Conservation (phyloP, 345 rosid species). For the Nasturtium officinale region DNA sequence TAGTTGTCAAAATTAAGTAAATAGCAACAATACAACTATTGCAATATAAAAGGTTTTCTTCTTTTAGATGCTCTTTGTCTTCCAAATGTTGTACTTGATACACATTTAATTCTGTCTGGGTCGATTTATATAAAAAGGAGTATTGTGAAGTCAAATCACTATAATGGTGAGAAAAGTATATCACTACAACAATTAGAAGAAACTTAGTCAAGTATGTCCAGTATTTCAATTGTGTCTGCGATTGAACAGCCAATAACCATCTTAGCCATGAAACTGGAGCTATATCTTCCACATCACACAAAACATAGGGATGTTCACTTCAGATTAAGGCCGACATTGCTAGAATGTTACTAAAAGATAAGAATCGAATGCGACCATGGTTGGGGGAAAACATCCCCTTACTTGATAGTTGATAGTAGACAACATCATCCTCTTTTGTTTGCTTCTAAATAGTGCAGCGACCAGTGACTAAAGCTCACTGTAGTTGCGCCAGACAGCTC, state of each 20-base stretch:
- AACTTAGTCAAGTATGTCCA: slow-evolving; percentile 27
- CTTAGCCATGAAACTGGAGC: slow-evolving; percentile 1
- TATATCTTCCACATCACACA: slow-evolving; percentile 13
- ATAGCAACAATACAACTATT: too few relatives aligned
- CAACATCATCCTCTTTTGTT: slow-evolving; percentile 17
- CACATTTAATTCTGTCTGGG: slow-evolving; percentile 12
- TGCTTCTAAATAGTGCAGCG: slow-evolving; percentile 8
- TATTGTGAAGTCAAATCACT: slow-evolving; percentile 12
- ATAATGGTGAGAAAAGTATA: slow-evolving; percentile 9
- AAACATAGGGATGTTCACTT: slow-evolving; percentile 6
- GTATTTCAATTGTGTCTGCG: slow-evolving; percentile 23
- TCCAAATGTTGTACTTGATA: slow-evolving; percentile 24
- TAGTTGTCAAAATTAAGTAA: too few relatives aligned
- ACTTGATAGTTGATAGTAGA: slow-evolving; percentile 26
- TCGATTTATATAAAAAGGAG: slow-evolving; percentile 6
- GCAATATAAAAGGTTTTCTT: too few relatives aligned
- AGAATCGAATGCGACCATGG: neutral
- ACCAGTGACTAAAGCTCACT: slow-evolving; percentile 35
- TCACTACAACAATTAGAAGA: slow-evolving; percentile 37
- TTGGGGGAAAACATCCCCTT: slow-evolving; percentile 10
- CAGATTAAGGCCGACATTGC: slow-evolving; percentile 7
- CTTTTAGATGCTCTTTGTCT: slow-evolving; percentile 5
- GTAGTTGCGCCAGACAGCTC: slow-evolving; percentile 50
- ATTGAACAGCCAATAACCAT: slow-evolving; percentile 24
- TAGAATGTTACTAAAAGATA: neutral